phyloP scores from a whole-genome alignment of 768 basidiomycete species.

The Scleroderma citrinum region DNA sequence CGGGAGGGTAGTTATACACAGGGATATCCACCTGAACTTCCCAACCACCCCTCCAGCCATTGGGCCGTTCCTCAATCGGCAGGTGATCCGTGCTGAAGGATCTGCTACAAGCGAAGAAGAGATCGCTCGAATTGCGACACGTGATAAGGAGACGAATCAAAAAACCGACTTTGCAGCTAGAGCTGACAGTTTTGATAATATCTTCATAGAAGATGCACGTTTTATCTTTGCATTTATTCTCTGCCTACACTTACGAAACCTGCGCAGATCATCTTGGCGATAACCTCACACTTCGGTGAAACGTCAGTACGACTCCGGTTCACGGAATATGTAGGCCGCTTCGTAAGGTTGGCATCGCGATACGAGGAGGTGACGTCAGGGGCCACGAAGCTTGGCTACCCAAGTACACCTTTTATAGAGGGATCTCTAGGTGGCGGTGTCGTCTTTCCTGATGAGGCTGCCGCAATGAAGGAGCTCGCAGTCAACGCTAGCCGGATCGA shows the following conservation, averaged over 20 bases:
- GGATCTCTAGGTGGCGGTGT: conserved; percentile 70
- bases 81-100: conserved; percentile 59
- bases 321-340: conserved; percentile 81
- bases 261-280: conserved; percentile 72
- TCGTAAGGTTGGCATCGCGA: conserved; percentile 82
- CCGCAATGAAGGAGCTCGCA: conserved; percentile 62
- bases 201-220: conserved; percentile 92
- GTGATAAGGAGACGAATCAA: conserved; percentile 45
- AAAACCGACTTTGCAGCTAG: conserved; percentile 54
- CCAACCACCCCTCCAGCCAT: conserved; percentile 40
- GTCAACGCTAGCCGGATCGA: conserved; percentile 83
- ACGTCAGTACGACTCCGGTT: conserved; percentile 82
- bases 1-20: conserved; percentile 81
- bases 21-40: conserved; percentile 64
- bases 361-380: conserved; percentile 84
- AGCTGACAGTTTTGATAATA: conserved; percentile 62
- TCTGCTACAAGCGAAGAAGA: conserved; percentile 67
- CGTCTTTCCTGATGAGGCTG: conserved; percentile 66
- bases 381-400: conserved; percentile 69
- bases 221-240: not conserved
- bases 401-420: conserved; percentile 45
- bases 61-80: conserved; percentile 45
- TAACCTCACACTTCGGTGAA: conserved; percentile 91
- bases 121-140: conserved; percentile 45
- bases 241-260: not conserved